Percentiles rank a stretch among this genome's conserved stretches.
phyloP scores from a whole-genome alignment of 2,329 filamentous ascomycete species.

The Zasmidium citrigriseum region DNA sequence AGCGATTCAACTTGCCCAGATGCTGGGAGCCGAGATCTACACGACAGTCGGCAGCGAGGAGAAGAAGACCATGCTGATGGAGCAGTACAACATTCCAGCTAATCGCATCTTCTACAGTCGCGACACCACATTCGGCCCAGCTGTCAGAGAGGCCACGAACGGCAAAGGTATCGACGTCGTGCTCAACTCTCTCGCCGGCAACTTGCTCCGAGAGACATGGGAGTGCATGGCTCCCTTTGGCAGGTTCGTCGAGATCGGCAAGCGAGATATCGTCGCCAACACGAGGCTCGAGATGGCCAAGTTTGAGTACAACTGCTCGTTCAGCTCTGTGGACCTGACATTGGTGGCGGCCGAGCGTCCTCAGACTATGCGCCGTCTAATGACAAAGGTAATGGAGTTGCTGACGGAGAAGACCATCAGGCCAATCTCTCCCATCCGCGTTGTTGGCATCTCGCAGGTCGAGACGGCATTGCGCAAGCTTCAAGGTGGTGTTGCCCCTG shows the following conservation, averaged over 20 bases:
- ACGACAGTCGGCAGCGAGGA: slow-evolving; percentile 29
- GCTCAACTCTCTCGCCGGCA: slow-evolving; percentile 32
- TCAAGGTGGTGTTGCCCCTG: slow-evolving; percentile 4
- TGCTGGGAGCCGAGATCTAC: slow-evolving; percentile 29
- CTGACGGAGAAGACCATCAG: background rate
- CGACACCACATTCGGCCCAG: slow-evolving; percentile 11
- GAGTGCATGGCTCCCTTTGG: slow-evolving; percentile 32
- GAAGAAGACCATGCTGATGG: slow-evolving; percentile 29
- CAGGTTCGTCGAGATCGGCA: slow-evolving; percentile 30
- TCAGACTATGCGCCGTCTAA: slow-evolving; percentile 1
- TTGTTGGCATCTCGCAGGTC: slow-evolving; percentile 1
- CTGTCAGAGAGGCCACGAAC: slow-evolving; percentile 31
- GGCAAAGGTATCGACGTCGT: slow-evolving; percentile 38
- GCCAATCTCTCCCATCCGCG: background rate
- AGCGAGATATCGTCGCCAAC: slow-evolving; percentile 17
- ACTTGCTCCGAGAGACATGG: slow-evolving; percentile 30
- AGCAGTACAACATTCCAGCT: slow-evolving; percentile 26
- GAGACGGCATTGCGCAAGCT: slow-evolving; percentile 13
- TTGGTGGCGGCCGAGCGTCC: background rate
- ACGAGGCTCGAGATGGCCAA: slow-evolving; percentile 8
- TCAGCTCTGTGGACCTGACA: background rate
- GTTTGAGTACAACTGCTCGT: background rate
- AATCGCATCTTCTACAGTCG: slow-evolving; percentile 36
- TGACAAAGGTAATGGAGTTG: background rate
- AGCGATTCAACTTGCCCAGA: slow-evolving; percentile 27